A percentile compares a stretch with the other conserved stretches of the same genome.
Evolutionary conservation across 306 rosid genomes (phyloP).

Genomic region (Fragaria nilgerrensis): DNA sequence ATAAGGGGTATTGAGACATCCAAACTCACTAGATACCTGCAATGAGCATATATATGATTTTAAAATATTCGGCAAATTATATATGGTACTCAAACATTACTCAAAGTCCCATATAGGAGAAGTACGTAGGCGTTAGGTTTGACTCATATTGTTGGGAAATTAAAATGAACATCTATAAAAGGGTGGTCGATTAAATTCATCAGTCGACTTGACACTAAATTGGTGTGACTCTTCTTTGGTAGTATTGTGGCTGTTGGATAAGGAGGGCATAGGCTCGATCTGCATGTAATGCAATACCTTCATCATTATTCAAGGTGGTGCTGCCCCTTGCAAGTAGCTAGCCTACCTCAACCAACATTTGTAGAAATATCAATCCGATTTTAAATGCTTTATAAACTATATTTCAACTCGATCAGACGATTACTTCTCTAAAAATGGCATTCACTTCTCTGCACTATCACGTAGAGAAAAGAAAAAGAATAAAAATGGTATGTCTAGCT

Average conservation of each 20-base stretch:
- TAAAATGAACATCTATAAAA: not conserved
- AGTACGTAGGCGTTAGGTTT: not conserved
- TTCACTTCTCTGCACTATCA: too few species aligned
- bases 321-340: not conserved
- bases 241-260: not conserved
- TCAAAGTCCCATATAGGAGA: not conserved
- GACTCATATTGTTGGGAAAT: not conserved
- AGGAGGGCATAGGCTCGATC: constrained; percentile 4
- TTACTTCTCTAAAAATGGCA: too few species aligned
- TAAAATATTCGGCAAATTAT: too few species aligned
- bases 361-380: constrained; percentile 7
- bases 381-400: constrained; percentile 3
- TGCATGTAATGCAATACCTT: not conserved
- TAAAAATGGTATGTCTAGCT: too few species aligned
- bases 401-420: too few species aligned
- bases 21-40: not conserved
- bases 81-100: not conserved
- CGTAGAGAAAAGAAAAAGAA: too few species aligned
- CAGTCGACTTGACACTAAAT: not conserved
- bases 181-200: not conserved
- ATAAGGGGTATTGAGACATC: too few species aligned
- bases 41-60: not conserved
- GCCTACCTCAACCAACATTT: constrained; percentile 34
- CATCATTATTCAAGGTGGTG: not conserved
- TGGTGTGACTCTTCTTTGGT: constrained; percentile 11